Base-by-base conservation (phyloP, 2,329 filamentous ascomycete genomes). In the Ploettnerulaceae sp. region DNA sequence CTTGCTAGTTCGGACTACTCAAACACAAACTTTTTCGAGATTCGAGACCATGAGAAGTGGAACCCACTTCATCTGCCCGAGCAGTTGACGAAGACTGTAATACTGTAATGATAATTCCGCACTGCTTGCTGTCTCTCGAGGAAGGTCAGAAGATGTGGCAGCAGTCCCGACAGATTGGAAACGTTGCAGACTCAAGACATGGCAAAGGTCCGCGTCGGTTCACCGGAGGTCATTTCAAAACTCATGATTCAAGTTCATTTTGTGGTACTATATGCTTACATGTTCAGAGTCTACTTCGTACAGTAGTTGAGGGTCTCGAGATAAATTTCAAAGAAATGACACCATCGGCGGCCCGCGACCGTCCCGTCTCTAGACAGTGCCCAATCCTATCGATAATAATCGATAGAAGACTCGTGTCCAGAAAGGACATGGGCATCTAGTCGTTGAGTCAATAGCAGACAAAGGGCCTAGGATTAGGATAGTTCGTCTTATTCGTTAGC, bases 321-420 rank as follows among this genome's bases (percentile, higher is more conserved):
- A 25, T 41, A 42, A 40, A 41, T 41, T 36, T n/a, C n/a, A n/a
- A 41, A 34, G 21, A 38, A 48, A 52, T 52, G 45, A 43, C 49
- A 52, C 49, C 49, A 52, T 49, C 21, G 18, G 29, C 49, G 49
- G 49, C 41, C 49, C 49, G 49, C 49, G 38, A 52, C 37, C 42
- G 20, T 35, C 29, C 49, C 44, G 37, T 18, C 22, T 11, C 22
- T 26, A 43, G 40, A 17, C 46, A 20, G 34, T 42, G 39, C 25
- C 29, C 26, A 42, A 33, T 32, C 25, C 7, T 28, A 28, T 28
- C 25, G 25, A 28, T 33, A 28, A 17, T 25, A 42, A 33, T 42
- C 39, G 26, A 42, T 33, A 42, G 24, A 25, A 14, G 5, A 21
- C 20, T 14, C 20, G 12, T 7, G 14, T 36, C 9, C 17, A 36